These are phyloP conservation scores for Venturia carpophila DNA, from an alignment of 2,329 filamentous ascomycete species.

Conservation along the genomic window DNA sequence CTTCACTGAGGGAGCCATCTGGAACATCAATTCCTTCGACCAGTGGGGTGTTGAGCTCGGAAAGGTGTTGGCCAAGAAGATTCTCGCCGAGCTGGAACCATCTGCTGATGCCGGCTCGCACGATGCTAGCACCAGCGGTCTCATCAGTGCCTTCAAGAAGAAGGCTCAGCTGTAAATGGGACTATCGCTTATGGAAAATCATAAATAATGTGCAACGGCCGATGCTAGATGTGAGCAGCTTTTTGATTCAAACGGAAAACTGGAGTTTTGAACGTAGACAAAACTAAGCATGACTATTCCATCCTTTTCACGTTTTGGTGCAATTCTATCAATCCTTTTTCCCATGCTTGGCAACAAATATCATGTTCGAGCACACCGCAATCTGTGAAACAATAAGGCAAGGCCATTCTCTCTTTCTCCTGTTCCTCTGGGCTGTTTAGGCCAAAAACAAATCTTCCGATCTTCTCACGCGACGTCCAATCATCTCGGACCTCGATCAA, in stretches of 20 bases:
- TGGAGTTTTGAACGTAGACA: conserved; percentile 4
- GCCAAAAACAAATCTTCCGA: too few species aligned
- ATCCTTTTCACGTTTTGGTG: background rate
- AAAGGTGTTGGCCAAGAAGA: conserved; percentile 79
- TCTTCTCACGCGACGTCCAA: too few species aligned
- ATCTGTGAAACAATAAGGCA: too few species aligned
- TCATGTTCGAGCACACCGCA: too few species aligned
- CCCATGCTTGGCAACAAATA: too few species aligned
- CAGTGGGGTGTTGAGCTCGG: conserved; percentile 99
- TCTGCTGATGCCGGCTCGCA: conserved; percentile 64
- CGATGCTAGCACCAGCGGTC: conserved; percentile 78
- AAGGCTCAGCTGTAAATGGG: conserved; percentile 13
- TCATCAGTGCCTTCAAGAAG: conserved; percentile 89
- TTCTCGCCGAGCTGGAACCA: conserved; percentile 67
- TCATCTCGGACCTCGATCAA: background rate
- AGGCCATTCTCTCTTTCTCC: background rate
- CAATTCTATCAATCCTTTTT: background rate
- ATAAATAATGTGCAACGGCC: background rate
- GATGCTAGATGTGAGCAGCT: background rate
- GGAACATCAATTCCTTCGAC: conserved; percentile 99
- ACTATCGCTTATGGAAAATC: background rate
- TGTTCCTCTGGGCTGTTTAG: background rate
- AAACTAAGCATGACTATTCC: background rate
- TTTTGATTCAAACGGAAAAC: background rate
- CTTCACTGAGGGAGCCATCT: conserved; percentile 93